Conservation (phyloP, 129 eudicot species). For the Deinandra increscens region DNA sequence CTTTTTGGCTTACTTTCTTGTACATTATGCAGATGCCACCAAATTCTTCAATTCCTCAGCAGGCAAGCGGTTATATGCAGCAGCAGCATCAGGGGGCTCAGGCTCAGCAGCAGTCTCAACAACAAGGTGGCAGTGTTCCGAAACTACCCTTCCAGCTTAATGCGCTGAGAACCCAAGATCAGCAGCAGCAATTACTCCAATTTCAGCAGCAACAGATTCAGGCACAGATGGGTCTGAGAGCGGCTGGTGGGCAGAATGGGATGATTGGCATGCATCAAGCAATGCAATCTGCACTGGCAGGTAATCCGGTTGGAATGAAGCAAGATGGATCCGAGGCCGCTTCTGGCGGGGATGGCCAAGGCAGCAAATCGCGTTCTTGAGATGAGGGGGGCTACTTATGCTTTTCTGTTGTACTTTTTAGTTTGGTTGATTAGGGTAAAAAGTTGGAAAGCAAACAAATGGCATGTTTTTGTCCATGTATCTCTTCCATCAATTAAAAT, state of each 20-base stretch:
- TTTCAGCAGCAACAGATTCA: constrained; percentile 58
- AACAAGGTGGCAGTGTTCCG: constrained; percentile 25
- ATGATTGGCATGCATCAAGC: constrained; percentile 59
- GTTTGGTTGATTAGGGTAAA: constrained; percentile 8
- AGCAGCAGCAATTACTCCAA: constrained; percentile 64
- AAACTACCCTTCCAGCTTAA: constrained; percentile 65
- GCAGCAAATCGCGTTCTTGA: constrained; percentile 30
- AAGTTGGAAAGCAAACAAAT: constrained; percentile 25
- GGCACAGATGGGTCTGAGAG: constrained; percentile 58
- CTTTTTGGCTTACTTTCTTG: neutral
- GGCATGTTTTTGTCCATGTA: constrained; percentile 18
- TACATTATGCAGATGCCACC: constrained; percentile 45
- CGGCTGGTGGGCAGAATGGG: constrained; percentile 53
- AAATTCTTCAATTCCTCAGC: constrained; percentile 49
- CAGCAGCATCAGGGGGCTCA: constrained; percentile 32
- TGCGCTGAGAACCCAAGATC: constrained; percentile 50
- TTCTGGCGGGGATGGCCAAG: constrained; percentile 37
- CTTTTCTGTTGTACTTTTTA: constrained; percentile 22
- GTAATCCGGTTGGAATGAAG: constrained; percentile 35
- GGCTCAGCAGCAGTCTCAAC: constrained; percentile 43
- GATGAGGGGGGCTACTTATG: neutral
- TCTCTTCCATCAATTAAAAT: constrained; percentile 5
- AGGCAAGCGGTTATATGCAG: constrained; percentile 50
- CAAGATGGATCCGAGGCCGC: constrained; percentile 48
- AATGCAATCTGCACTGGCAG: constrained; percentile 49